These are phyloP conservation scores for Mycena rebaudengoi DNA, from an alignment of 768 basidiomycete species.

Conservation along the genomic window DNA sequence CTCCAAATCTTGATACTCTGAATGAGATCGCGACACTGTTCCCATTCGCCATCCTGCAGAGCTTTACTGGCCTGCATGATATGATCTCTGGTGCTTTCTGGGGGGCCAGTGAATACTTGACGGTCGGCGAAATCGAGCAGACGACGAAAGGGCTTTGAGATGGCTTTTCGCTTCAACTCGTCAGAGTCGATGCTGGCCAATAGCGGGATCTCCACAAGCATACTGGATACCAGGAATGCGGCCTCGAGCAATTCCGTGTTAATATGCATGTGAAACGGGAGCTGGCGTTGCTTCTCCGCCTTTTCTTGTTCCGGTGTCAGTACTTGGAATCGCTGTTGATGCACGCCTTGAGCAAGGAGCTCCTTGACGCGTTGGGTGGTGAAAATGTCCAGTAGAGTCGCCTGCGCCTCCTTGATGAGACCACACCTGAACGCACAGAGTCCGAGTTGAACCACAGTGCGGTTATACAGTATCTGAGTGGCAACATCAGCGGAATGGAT, in stretches of 20 bases:
- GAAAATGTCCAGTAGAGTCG: conserved; percentile 94
- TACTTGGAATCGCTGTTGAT: conserved; percentile 88
- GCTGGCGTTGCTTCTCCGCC: conserved; percentile 92
- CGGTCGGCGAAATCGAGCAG: conserved; percentile 96
- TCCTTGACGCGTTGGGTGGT: conserved; percentile 97
- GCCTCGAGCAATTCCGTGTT: conserved; percentile 98
- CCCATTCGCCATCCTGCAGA: conserved; percentile 96
- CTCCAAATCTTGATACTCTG: conserved; percentile 98
- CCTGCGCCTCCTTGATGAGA: conserved; percentile 92
- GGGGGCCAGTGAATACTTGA: conserved; percentile 97
- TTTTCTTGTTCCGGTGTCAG: conserved; percentile 96
- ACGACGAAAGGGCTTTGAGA: conserved; percentile 96
- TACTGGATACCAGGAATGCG: conserved; percentile 97
- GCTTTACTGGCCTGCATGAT: conserved; percentile 99
- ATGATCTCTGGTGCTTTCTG: conserved; percentile 98
- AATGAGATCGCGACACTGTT: conserved; percentile 91
- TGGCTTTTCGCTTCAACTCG: conserved; percentile 90
- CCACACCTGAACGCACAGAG: conserved; percentile 97
- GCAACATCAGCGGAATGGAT: conserved; percentile 96
- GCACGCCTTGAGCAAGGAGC: conserved; percentile 94
- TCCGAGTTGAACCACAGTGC: conserved; percentile 96
- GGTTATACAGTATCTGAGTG: conserved; percentile 98
- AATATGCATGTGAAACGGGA: conserved; percentile 99
- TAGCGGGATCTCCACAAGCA: conserved; percentile 97
- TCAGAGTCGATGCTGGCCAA: conserved; percentile 95